Evolutionary conservation across 164 flowering plant genomes (phyloP), one percentile per base, ranked within the genome.

Genomic region (Macadamia integrifolia): DNA sequence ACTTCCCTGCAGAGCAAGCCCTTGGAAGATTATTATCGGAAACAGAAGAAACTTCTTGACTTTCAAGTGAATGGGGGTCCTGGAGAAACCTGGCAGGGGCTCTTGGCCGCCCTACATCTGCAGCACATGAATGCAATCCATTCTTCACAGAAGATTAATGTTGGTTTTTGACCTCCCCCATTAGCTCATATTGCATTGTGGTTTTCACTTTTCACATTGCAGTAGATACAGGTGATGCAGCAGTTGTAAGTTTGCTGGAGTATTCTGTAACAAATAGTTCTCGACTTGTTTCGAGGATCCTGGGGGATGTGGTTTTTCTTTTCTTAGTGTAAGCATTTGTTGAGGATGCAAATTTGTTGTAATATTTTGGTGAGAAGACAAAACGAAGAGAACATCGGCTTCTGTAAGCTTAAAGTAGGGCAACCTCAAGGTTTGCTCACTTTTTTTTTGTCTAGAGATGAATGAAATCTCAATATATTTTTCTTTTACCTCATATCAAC

Each of bases 41-140:
- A 81, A 71, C 95, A 85, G 72, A 85, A 76, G 83, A 95, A 92
- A 81, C 88, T 95, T 76, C 75, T 95, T 23, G 84, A 95, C 73
- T 82, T 88, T 71, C 77, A 86, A 66, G 92, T 86, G 69, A 83
- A 78, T 10, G 81, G 83, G 56, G 88, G 84, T 23, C 83, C 93
- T 9, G 90, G 87, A 73, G 99, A 92, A 71, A 83, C 89, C 59
- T 92, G 98, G 99, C 82, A 83, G 58, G 93, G 98, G 42, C 86
- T 95, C 52, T 75, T 92, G 81, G 87, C 89, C 48, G 96, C 96
- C 28, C 74, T 95, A 43, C 97, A 84, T 64, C 96, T 86, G 56
- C 80, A 79, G 75, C 81, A 84, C 62, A 69, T 82, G 64, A 80
- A 73, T 65, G 80, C 75, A 1, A 31, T 57, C 30, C 64, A 70